These are phyloP conservation scores for Candida krabiensis DNA, from an alignment of 805 yeast species.

Conservation along the genomic window DNA sequence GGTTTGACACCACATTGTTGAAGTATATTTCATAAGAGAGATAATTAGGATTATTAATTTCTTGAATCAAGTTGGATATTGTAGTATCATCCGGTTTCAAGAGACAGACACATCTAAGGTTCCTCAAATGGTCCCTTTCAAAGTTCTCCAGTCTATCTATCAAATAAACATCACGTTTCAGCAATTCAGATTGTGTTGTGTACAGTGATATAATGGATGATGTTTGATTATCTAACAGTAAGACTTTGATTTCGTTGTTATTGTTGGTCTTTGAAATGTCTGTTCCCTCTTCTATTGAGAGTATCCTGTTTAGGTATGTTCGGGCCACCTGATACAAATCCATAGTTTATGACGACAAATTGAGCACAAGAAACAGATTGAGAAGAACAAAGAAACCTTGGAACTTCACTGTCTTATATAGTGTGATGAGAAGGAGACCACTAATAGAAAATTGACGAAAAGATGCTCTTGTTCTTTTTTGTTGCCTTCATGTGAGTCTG, in stretches of 20 bases:
- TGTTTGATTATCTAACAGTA: constrained; percentile 77
- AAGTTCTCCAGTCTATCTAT: constrained; percentile 68
- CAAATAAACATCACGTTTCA: constrained; percentile 81
- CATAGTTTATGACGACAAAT: too few relatives aligned
- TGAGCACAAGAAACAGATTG: too few relatives aligned
- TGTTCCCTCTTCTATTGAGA: constrained; percentile 19
- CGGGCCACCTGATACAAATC: constrained; percentile 48
- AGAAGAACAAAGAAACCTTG: too few relatives aligned
- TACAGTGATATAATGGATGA: constrained; percentile 85
- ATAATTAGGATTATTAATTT: constrained; percentile 77
- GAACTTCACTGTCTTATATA: too few relatives aligned
- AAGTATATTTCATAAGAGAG: constrained; percentile 75
- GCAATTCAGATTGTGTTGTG: constrained; percentile 81
- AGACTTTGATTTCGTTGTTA: constrained; percentile 55
- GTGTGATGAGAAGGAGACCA: too few relatives aligned
- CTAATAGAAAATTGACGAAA: not conserved
- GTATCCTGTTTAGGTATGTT: constrained; percentile 41
- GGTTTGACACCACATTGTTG: constrained; percentile 72
- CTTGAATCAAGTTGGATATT: constrained; percentile 58
- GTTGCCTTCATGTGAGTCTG: not conserved
- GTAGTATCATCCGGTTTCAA: constrained; percentile 71
- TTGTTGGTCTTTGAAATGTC: constrained; percentile 21
- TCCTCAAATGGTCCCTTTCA: constrained; percentile 67
- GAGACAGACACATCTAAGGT: constrained; percentile 78
- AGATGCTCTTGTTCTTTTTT: constrained; percentile 1